These are phyloP conservation scores for Trichophyton verrucosum DNA, from an alignment of 2,329 filamentous ascomycete species.

Conservation along the genomic window DNA sequence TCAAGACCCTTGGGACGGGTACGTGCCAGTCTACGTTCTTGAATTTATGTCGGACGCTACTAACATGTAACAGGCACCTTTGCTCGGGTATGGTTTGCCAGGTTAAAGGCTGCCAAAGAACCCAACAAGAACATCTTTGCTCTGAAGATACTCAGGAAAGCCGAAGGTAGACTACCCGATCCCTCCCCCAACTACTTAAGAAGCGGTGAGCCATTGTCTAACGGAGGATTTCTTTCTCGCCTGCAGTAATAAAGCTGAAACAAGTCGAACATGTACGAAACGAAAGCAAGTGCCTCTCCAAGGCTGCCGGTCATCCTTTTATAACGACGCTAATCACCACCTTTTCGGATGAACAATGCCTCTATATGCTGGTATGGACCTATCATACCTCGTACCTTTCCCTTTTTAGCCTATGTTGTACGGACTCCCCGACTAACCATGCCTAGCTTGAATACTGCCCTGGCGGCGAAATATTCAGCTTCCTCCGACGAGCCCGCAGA, in stretches of 20 bases:
- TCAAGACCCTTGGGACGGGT: constrained; percentile 41
- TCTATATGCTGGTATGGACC: constrained; percentile 40
- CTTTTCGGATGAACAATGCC: constrained; percentile 50
- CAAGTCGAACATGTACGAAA: constrained; percentile 58
- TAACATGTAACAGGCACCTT: constrained; percentile 32
- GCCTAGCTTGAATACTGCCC: constrained; percentile 52
- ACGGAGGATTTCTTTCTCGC: constrained; percentile 7
- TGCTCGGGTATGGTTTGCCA: constrained; percentile 39
- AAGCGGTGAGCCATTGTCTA: constrained; percentile 3
- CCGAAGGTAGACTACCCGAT: constrained; percentile 30
- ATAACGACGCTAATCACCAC: constrained; percentile 53
- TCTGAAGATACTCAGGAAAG: constrained; percentile 39
- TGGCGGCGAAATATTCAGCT: constrained; percentile 55
- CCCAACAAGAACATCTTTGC: constrained; percentile 33
- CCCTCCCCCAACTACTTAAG: neutral
- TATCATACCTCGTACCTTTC: neutral
- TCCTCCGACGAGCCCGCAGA: constrained; percentile 48
- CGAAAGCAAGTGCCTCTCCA: constrained; percentile 51
- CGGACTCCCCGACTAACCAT: neutral
- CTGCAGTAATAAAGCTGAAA: constrained; percentile 46
- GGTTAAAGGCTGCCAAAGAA: constrained; percentile 28
- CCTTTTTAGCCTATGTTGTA: neutral
- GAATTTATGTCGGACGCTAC: neutral
- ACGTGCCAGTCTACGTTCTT: neutral
- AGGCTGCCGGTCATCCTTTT: constrained; percentile 52